Evolutionary conservation across 2,329 filamentous ascomycete species (phyloP).

Genomic region (Diaporthe eres): DNA sequence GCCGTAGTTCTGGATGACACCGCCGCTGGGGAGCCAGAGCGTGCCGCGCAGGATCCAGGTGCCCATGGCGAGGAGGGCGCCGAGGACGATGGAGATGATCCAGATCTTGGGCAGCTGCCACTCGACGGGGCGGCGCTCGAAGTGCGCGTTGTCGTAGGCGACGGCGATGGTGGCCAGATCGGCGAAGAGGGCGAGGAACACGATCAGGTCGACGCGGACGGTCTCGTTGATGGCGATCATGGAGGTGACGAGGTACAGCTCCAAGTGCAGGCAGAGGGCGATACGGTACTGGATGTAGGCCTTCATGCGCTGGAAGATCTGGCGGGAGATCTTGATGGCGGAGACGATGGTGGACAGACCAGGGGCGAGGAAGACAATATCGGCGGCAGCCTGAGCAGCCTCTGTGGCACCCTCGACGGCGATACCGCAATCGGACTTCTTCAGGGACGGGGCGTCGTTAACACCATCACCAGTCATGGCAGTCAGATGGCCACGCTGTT

Average conservation of each 20-base stretch:
- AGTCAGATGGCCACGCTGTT: slow-evolving; percentile 78
- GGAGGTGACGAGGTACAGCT: slow-evolving; percentile 82
- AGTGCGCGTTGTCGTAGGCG: slow-evolving; percentile 85
- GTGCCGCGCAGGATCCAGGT: slow-evolving; percentile 83
- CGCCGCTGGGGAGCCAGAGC: slow-evolving; percentile 77
- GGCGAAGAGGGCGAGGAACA: slow-evolving; percentile 85
- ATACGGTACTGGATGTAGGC: slow-evolving; percentile 84
- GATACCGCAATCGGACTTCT: slow-evolving; percentile 82
- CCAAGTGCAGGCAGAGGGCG: slow-evolving; percentile 79
- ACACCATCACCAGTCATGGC: slow-evolving; percentile 83
- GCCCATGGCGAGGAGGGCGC: slow-evolving; percentile 75
- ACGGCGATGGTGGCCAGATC: slow-evolving; percentile 85
- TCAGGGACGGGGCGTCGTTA: slow-evolving; percentile 80
- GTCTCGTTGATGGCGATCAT: slow-evolving; percentile 88
- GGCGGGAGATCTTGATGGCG: slow-evolving; percentile 80
- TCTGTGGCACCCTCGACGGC: slow-evolving; percentile 80
- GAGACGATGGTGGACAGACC: slow-evolving; percentile 80
- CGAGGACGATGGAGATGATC: slow-evolving; percentile 80
- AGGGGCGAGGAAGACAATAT: slow-evolving; percentile 82
- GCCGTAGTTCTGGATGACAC: slow-evolving; percentile 82
- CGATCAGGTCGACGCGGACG: slow-evolving; percentile 79
- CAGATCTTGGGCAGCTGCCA: slow-evolving; percentile 88
- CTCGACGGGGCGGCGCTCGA: slow-evolving; percentile 80
- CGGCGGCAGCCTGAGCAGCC: slow-evolving; percentile 79
- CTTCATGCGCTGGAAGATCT: slow-evolving; percentile 86